phyloP scores from a whole-genome alignment of 2,329 filamentous ascomycete species.

The Saccharata proteae region DNA sequence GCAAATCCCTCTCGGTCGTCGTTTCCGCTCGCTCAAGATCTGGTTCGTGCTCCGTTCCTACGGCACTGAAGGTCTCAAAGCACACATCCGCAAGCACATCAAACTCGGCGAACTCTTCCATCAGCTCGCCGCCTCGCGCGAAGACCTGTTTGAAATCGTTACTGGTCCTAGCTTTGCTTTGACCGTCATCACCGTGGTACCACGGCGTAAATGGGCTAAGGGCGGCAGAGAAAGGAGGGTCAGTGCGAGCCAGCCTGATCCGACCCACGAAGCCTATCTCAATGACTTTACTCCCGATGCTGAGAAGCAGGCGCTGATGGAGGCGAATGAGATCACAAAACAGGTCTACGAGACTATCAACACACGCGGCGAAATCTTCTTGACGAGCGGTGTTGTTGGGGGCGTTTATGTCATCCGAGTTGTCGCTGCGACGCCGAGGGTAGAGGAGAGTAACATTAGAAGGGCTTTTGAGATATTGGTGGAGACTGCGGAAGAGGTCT shows the following conservation, averaged over 20 bases:
- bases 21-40: conserved; percentile 82
- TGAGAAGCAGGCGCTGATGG: conserved; percentile 33
- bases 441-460: conserved; percentile 60
- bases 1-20: conserved; percentile 84
- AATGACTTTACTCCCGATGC: conserved; percentile 24
- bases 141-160: conserved; percentile 65
- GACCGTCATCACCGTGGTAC: conserved; percentile 61
- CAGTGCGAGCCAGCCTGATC: conserved; percentile 15
- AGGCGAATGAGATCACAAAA: conserved; percentile 57
- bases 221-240: conserved; percentile 9
- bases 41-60: conserved; percentile 89
- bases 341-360: conserved; percentile 67
- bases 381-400: conserved; percentile 65
- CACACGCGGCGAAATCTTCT: conserved; percentile 61
- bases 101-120: conserved; percentile 59
- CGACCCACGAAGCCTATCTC: conserved; percentile 18
- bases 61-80: conserved; percentile 62
- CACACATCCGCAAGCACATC: conserved; percentile 60
- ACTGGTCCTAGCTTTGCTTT: conserved; percentile 66
- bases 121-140: conserved; percentile 41
- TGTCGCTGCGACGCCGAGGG: conserved; percentile 57
- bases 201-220: conserved; percentile 15
- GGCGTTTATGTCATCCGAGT: conserved; percentile 70
- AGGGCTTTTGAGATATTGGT: conserved; percentile 65
- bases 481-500: conserved; percentile 43